These are phyloP conservation scores for Botrytis aclada DNA, from an alignment of 2,329 filamentous ascomycete genomes.

Conservation along the genomic window DNA sequence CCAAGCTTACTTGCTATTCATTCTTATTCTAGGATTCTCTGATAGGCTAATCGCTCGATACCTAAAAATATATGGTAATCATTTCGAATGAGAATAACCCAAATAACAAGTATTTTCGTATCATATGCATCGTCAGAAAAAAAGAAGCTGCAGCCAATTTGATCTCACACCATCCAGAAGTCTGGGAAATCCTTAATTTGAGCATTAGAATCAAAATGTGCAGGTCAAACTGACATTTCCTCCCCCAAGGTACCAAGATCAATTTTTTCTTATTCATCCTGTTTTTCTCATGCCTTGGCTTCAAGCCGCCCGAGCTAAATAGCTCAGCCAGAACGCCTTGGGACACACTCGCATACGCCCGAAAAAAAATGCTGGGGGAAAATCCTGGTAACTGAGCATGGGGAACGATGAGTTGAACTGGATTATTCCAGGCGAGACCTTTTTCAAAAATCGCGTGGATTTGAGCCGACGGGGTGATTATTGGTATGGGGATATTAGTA, in stretches of 20 bases:
- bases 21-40: not conserved
- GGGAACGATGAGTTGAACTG: not conserved
- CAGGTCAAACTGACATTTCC: not conserved
- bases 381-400: not conserved
- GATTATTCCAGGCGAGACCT: not conserved
- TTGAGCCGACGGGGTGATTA: not conserved
- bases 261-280: not conserved
- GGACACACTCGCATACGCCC: conserved; percentile 11
- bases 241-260: not conserved
- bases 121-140: not conserved
- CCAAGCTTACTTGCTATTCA: not conserved
- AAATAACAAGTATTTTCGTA: not conserved
- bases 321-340: conserved; percentile 10
- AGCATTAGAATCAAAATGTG: not conserved
- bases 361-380: not conserved
- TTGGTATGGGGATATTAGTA: not conserved
- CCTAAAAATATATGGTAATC: not conserved
- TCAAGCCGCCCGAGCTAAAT: not conserved
- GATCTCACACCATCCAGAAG: not conserved
- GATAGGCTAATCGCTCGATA: not conserved
- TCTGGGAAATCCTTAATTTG: conserved; percentile 6
- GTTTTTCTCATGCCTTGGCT: not conserved
- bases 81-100: not conserved
- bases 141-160: conserved; percentile 3
- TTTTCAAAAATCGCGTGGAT: not conserved